Evolutionary conservation across 1,284 basidiomycete species (phyloP), one percentile per base, ranked within the genome.

Genomic region (Austropuccinia psidii): DNA sequence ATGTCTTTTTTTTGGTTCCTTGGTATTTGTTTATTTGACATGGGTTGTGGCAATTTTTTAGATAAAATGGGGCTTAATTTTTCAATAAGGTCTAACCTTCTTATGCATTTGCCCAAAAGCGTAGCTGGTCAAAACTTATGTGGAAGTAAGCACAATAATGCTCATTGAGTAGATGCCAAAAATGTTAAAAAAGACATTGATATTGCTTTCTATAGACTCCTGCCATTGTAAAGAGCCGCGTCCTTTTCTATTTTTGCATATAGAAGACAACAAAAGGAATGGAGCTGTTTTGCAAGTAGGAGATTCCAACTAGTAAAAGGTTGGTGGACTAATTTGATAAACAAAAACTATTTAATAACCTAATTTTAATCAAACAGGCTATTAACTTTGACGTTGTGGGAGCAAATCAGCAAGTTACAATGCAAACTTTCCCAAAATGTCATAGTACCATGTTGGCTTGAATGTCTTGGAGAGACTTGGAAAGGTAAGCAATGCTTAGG

Each of bases 241-340:
- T 55, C 81, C 82, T 1, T 82, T 83, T 77, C 77, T 98, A 83
- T 85, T 98, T 73, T 95, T 93, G 29, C 93, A 94, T 83, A 85
- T 88, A 4, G 86, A 86, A 57, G 83, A 84, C 64, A 89, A 91
- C 73, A 86, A 89, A 54, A 87, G 91, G 19, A 91, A 93, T 77
- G 89, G 95, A 69, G 91, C 93, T 77, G 84, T 89, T 60, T 87
- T 98, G 80, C 88, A 86, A 74, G 83, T 96, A 13, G 89, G 87
- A n/a, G 88, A 95, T 76, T 96, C 94, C 1, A 82, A 83, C 50
- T 98, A 93, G 93, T 98, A 94, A 13, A 90, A 89, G 83, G 90
- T 90, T 33, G n/a, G 50, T 21, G 11, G 15, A 13, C n/a, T n/a
- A 79, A 50, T 79, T n/a, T n/a, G 74, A 21, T 9, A 3, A 45